phyloP scores from a whole-genome alignment of 352 stramenopile genomes.

The Globisporangium canariense region DNA sequence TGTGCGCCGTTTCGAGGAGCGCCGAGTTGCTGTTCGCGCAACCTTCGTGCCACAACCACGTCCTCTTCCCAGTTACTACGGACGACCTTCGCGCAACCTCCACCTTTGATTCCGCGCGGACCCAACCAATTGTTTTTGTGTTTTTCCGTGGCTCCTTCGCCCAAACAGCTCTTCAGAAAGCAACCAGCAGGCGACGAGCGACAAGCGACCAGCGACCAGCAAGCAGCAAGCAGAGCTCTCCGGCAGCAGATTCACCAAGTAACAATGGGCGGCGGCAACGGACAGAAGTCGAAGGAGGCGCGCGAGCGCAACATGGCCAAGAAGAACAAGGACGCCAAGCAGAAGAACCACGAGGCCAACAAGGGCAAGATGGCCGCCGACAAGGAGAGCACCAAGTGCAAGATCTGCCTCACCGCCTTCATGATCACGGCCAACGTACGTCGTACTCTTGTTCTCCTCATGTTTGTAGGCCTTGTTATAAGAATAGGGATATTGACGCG shows the following conservation, averaged over 20 bases:
- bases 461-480: not conserved
- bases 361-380: slow-evolving; percentile 86
- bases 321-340: slow-evolving; percentile 81
- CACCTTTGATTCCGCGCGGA: not conserved
- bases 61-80: not conserved
- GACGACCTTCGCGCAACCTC: slow-evolving; percentile 7
- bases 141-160: not conserved
- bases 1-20: not conserved
- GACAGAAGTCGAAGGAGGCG: slow-evolving; percentile 78
- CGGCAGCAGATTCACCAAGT: not conserved
- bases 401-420: slow-evolving; percentile 86
- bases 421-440: slow-evolving; percentile 82
- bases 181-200: not conserved
- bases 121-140: slow-evolving; percentile 6
- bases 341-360: slow-evolving; percentile 73
- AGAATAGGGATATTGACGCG: not conserved
- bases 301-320: slow-evolving; percentile 83
- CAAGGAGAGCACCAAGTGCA: slow-evolving; percentile 78
- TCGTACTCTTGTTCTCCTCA: slow-evolving; percentile 3
- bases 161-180: slow-evolving; percentile 8
- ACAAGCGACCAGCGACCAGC: not conserved
- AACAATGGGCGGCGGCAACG: slow-evolving; percentile 81
- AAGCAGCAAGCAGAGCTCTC: not conserved
- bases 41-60: not conserved
- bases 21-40: not conserved